Conservation (phyloP, 148 eudicot genomes). For the Talinum fruticosum region DNA sequence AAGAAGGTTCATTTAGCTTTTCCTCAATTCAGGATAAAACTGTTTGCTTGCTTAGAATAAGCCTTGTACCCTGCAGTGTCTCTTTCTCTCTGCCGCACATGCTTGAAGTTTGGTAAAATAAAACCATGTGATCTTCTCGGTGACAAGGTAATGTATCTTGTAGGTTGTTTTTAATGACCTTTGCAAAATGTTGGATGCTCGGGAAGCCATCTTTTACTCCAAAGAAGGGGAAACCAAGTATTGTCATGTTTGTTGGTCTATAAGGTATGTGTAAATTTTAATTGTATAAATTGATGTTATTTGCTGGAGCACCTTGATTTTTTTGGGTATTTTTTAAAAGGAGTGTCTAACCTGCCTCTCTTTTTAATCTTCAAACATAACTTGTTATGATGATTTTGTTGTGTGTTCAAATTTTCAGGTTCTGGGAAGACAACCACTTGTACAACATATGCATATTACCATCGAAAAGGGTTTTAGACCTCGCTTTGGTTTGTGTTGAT, state of each 20-base stretch:
- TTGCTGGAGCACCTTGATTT: conserved; percentile 17
- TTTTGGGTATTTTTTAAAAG: not conserved
- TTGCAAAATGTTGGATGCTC: conserved; percentile 88
- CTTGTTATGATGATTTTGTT: conserved; percentile 3
- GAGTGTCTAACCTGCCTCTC: not conserved
- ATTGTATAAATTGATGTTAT: not conserved
- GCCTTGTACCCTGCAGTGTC: not conserved
- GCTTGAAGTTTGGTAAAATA: not conserved
- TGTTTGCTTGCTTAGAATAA: not conserved
- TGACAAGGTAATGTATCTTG: conserved; percentile 14
- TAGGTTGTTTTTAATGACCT: conserved; percentile 93
- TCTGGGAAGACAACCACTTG: conserved; percentile 97
- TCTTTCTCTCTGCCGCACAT: not conserved
- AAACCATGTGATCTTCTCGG: not conserved
- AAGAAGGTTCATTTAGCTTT: not conserved
- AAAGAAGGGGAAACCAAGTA: conserved; percentile 78
- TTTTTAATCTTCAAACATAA: not conserved
- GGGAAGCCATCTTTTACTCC: conserved; percentile 87
- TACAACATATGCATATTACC: conserved; percentile 91
- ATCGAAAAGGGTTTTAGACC: conserved; percentile 98
- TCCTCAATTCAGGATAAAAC: not conserved
- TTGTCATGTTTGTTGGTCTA: conserved; percentile 96
- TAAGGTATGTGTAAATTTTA: conserved; percentile 56
- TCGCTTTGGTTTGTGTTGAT: conserved; percentile 93
- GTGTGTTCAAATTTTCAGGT: conserved; percentile 40